Evolutionary conservation across 2,329 filamentous ascomycete genomes (phyloP), one percentile per base, ranked within the genome.

Genomic region (Furcasterigmium furcatum): DNA sequence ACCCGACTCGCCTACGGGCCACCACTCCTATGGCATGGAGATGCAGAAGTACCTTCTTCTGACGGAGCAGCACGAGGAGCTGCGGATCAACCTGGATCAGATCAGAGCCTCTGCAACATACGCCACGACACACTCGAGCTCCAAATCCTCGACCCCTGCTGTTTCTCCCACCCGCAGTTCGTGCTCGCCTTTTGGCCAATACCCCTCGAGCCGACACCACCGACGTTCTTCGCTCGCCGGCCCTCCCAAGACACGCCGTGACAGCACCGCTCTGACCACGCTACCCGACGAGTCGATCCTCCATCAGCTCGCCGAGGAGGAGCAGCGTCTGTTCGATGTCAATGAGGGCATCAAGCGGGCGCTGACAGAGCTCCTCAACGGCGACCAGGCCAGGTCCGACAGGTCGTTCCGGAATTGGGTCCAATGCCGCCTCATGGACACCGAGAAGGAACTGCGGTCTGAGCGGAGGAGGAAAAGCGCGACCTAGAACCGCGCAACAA

Each of bases 281-380:
- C 71, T 74, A 25, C 57, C 68, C 19, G 73, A 78, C 55, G 73
- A 74, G 55, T 65, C 71, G 44, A 70, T 71, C 7, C 58, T 76
- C 19, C 65, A 65, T 49, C 72, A 75, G 55, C 71, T 80, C 51
- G 74, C 71, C 1, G 64, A 65, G 16, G 75, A 77, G 56, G 76
- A 80, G 57, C 70, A 74, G 52, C 75, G 71, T 49, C 68, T 82
- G 10, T 77, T 68, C 42, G 69, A 74, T 50, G 73, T 82, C 61
- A 80, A 80, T 61, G 78, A 82, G 61, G 72, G 74, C 54, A 79
- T 83, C 65, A 84, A 84, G 65, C 72, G 77, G 25, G 74, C 77
- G 3, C 58, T 84, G 53, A 84, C 79, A 6, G 79, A 82, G 59
- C 71, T 84, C 13, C 72, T 84, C 55, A 84, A 82, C 63, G 82